Conservation (phyloP, 1,284 basidiomycete species). For the Fomitopsis palustris region DNA sequence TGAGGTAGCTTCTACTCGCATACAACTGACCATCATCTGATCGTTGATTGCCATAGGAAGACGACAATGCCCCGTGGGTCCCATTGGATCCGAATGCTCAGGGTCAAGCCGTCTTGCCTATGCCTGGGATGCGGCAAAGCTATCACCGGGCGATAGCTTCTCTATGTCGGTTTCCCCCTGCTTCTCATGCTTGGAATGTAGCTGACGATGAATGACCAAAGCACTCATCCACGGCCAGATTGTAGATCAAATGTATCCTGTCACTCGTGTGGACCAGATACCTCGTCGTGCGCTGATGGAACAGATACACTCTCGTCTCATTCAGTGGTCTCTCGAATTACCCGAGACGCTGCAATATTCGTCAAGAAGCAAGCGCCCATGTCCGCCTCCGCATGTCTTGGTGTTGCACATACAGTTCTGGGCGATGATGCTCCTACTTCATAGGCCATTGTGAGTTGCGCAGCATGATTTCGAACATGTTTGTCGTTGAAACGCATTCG, state of each 20-base stretch:
- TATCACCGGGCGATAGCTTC: conserved; percentile 58
- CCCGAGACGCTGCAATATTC: conserved; percentile 61
- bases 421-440: conserved; percentile 72
- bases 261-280: conserved; percentile 45
- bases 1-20: conserved; percentile 32
- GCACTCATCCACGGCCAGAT: conserved; percentile 63
- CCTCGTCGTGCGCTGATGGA: conserved; percentile 46
- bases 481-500: conserved; percentile 2
- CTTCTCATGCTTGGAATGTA: background rate
- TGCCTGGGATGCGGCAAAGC: conserved; percentile 45
- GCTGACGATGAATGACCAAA: conserved; percentile 23
- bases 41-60: conserved; percentile 32
- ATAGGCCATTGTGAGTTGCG: conserved; percentile 74
- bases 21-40: background rate
- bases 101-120: conserved; percentile 35
- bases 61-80: conserved; percentile 53
- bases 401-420: conserved; percentile 79
- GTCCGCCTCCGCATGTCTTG: conserved; percentile 64
- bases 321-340: conserved; percentile 74
- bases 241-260: conserved; percentile 71
- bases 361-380: conserved; percentile 46
- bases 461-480: background rate
- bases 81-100: conserved; percentile 34
- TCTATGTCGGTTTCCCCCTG: conserved; percentile 47
- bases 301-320: conserved; percentile 61